phyloP scores from a whole-genome alignment of 164 flowering plant genomes.

The Umbellularia californica region DNA sequence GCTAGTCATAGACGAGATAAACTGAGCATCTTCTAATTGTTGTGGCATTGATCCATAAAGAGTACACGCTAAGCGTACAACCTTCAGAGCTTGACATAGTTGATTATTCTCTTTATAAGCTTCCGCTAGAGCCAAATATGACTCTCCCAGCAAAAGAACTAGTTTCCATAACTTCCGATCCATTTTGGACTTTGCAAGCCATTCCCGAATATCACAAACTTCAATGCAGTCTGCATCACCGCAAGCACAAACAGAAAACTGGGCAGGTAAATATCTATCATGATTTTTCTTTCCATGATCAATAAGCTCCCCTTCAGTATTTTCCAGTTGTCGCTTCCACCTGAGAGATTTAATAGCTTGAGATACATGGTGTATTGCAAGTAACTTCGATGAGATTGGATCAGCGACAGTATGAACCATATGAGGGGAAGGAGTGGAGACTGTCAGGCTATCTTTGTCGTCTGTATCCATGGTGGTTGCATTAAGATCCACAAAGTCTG shows the following conservation, averaged over 20 bases:
- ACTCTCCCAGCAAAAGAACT: conserved; percentile 92
- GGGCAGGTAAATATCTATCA: conserved; percentile 32
- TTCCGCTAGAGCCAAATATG: conserved; percentile 93
- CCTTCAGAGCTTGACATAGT: conserved; percentile 72
- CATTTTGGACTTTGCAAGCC: conserved; percentile 87
- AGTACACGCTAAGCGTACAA: conserved; percentile 78
- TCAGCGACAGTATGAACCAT: conserved; percentile 53
- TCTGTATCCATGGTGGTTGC: conserved; percentile 12
- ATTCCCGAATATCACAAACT: conserved; percentile 88
- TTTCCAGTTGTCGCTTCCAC: conserved; percentile 76
- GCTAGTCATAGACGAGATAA: conserved; percentile 68
- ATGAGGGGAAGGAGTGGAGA: conserved; percentile 27
- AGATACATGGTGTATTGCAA: conserved; percentile 97
- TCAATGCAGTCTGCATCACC: conserved; percentile 97
- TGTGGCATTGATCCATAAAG: conserved; percentile 97
- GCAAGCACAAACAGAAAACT: conserved; percentile 72
- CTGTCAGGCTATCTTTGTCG: conserved; percentile 25
- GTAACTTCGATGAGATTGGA: conserved; percentile 78
- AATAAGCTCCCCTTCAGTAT: conserved; percentile 35
- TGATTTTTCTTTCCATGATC: conserved; percentile 26
- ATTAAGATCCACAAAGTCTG: conserved; percentile 16
- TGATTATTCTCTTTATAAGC: conserved; percentile 81
- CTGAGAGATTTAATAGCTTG: conserved; percentile 95
- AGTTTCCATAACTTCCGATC: conserved; percentile 93
- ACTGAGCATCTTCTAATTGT: conserved; percentile 60